Evolutionary conservation across 495 filamentous ascomycete genomes (phyloP), one percentile per base, ranked within the genome.

Genomic region (Daldinia concentrica): DNA sequence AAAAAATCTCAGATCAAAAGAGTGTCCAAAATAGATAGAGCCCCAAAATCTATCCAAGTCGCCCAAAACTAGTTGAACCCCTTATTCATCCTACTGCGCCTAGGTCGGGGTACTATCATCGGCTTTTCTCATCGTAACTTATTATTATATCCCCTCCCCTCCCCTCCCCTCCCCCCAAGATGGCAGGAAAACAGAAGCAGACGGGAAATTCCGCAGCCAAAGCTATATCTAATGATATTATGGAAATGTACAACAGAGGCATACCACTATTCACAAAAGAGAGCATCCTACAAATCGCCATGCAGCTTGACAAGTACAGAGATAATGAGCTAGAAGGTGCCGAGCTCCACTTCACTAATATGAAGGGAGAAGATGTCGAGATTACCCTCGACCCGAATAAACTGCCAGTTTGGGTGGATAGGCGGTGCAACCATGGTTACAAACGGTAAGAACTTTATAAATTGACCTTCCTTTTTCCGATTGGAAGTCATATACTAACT

Each of bases 331-430:
- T 62, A 3, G 24, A 32, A 30, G 34, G 32, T 2, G 22, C 39
- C 6, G 22, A 24, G 9, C 17, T 66, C 34, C 9, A 24, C 1
- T 17, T 62, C 1, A 34, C 29, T 4, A 58, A 62, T 26, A 24
- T 71, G n/a, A 62, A 52, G 34, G 62, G 68, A 26, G 22, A 66
- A 24, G 17, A 45, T 4, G 51, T 71, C n/a, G 22, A 62, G 17
- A 30, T 62, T 26, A 52, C 19, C 7, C 27, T 66, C 17, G 19
- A 63, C 1, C 39, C 43, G 0, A 30, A 32, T 1, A 36, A 43
- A n/a, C 58, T 58, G 8, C 3, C 39, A 2, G 17, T 54, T 29
- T 66, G 39, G 24, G 37, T n/a, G 4, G 62, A 71, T 34, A 14
- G 1, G 22, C 56, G 68, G 17, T 70, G 68, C 8, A 37, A 65